These are phyloP conservation scores for Omphalotus olearius DNA, from an alignment of 1,284 basidiomycete species.

Conservation along the genomic window DNA sequence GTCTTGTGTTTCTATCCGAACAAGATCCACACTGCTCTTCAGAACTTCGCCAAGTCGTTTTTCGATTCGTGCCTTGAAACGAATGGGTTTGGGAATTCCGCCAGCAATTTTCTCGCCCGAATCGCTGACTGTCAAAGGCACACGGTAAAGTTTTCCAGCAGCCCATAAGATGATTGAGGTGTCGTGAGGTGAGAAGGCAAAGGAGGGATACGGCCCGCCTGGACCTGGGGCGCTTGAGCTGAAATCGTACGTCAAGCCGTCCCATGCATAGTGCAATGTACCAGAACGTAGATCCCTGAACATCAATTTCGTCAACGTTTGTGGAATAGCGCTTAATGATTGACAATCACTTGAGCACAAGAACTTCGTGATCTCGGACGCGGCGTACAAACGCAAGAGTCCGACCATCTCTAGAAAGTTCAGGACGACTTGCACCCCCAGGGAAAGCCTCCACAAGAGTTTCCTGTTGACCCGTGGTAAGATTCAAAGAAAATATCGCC, in stretches of 20 bases:
- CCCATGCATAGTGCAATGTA: constrained; percentile 60
- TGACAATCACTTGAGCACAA: constrained; percentile 58
- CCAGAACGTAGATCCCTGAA: constrained; percentile 62
- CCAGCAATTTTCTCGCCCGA: constrained; percentile 45
- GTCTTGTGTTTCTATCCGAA: constrained; percentile 47
- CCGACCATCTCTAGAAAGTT: constrained; percentile 61
- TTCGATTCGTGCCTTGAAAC: constrained; percentile 58
- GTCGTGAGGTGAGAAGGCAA: constrained; percentile 59
- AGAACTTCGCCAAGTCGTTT: constrained; percentile 60
- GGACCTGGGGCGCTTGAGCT: constrained; percentile 52
- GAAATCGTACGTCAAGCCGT: constrained; percentile 65
- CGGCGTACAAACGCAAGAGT: constrained; percentile 72
- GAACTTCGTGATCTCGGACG: constrained; percentile 65
- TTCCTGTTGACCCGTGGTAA: constrained; percentile 49
- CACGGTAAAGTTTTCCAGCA: constrained; percentile 58
- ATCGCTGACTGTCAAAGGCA: constrained; percentile 49
- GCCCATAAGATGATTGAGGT: constrained; percentile 70
- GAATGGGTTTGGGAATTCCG: constrained; percentile 42
- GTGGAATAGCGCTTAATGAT: neutral
- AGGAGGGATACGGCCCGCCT: constrained; percentile 74
- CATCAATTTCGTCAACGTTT: neutral
- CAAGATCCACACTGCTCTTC: constrained; percentile 40
- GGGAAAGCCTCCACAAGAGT: constrained; percentile 52
- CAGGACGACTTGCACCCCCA: constrained; percentile 69
- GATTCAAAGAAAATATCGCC: constrained; percentile 57